Base-by-base conservation (phyloP, 306 rosid genomes). In the Quercus parvula region DNA sequence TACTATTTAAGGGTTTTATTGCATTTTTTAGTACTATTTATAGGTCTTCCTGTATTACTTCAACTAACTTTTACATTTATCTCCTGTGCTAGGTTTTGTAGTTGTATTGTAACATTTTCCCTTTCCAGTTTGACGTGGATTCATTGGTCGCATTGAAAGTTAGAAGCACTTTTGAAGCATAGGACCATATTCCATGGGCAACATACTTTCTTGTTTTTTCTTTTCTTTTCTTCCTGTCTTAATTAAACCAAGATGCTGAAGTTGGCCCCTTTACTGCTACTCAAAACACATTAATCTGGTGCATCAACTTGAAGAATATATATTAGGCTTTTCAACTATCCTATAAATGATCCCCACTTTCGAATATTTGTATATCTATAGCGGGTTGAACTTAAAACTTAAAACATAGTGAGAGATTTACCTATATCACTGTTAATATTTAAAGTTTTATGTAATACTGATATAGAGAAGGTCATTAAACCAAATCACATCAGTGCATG, bases 171-270 rank as follows among this genome's bases (percentile, higher is more conserved):
- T 33, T 81, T 11, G 20, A 64, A 77, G 77, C 79, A 56, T 56
- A 73, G 79, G 75, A 84, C 72, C 59, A 41, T 66, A 82, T 81
- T 84, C 78, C 73, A 77, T 69, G 12, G n/a, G 51, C 77, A 27
- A 64, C 20, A 75, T 49, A 54, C 51, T 66, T 18, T 71, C 38
- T 77, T 61, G 61, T 66, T 79, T 56, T 68, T 14, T 10, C 13
- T 14, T 28, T 4, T 2, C 41, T 10, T 27, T 28, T 14, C 22
- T 6, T 24, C 52, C 73, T 76, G 73, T 55, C 71, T 46, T 79
- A 74, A 77, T 77, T 82, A 18, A 70, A 73, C 78, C 51, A 4
- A 76, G 38, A 76, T 77, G 77, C 78, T 15, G 41, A 64, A 64
- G 1, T 30, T 28, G 20, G 44, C 70, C 6, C 4, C 70, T 6